Evolutionary conservation across 495 filamentous ascomycete species (phyloP), one percentile per base, ranked within the genome.

Genomic region (Penicillium coprophilum): DNA sequence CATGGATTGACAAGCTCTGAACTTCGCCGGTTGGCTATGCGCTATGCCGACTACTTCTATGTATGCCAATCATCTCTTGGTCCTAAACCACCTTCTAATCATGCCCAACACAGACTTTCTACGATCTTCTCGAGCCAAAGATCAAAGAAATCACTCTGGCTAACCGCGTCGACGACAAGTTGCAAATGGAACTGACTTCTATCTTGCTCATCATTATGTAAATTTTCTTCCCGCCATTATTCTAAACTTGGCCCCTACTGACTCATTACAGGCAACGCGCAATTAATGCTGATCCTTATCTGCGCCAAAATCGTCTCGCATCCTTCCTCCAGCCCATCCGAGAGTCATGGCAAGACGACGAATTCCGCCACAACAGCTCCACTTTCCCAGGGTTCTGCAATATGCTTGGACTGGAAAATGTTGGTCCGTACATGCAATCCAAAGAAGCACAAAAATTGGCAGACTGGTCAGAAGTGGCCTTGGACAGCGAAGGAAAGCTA

Each of bases 161-260:
- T 4, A 86, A 88, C 46, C 84, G 78, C 15, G 76, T 88, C 7
- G 92, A 96, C 63, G 85, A 92, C 61, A 87, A 88, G 58, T 83
- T 81, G 69, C 79, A 70, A 79, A 90, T 76, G 82, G 87, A 77
- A 84, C 86, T 63, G 84, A 96, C 70, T 11, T 80, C 80, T 2
- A 70, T 81, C 17, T 77, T 99, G 4, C 92, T 97, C 57, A 95
- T 94, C 12, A 96, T 99, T 60, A 86, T 93, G 88, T 89, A 80
- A 68, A 72, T 50, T 34, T 10, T 10, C 24, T 38, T 41, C 34
- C 27, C n/a, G 9, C 30, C 2, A 13, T 31, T 6, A 5, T 8
- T 31, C 1, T 21, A n/a, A 19, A 23, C 1, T 30, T 46, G n/a
- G 15, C 13, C 30, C 20, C 28, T 39, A 41, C 48, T 67, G 24